Evolutionary conservation across 371 early-diverging fungal genomes (phyloP).

Genomic region (Mucor plumbeus): DNA sequence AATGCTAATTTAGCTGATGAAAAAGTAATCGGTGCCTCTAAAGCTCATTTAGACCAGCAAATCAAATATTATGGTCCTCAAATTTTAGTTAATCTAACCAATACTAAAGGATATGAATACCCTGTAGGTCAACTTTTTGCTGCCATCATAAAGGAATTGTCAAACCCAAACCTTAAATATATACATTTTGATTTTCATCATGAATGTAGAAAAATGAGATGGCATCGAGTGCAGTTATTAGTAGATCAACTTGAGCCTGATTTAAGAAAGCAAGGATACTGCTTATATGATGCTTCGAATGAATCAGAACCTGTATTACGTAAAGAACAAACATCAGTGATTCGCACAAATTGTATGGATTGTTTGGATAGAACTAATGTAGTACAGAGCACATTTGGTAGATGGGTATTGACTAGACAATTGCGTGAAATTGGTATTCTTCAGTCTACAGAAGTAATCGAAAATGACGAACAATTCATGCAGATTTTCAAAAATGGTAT

Average conservation of each 20-base stretch:
- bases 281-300: constrained; percentile 16
- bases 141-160: constrained; percentile 38
- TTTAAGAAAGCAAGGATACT: constrained; percentile 62
- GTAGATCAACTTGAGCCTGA: constrained; percentile 72
- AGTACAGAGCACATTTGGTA: constrained; percentile 91
- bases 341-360: constrained; percentile 99
- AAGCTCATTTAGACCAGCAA: constrained; percentile 75
- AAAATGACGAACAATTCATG: constrained; percentile 53
- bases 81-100: constrained; percentile 88
- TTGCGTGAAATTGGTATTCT: constrained; percentile 70
- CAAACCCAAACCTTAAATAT: constrained; percentile 68
- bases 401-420: constrained; percentile 69
- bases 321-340: constrained; percentile 75
- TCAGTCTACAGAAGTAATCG: constrained; percentile 61
- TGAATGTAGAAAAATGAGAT: constrained; percentile 91
- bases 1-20: constrained; percentile 54
- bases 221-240: constrained; percentile 77
- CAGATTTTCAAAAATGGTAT: constrained; percentile 7
- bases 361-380: constrained; percentile 99
- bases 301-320: constrained; percentile 2
- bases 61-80: constrained; percentile 75
- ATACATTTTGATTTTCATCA: constrained; percentile 96
- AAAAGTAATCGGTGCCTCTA: constrained; percentile 56
- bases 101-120: constrained; percentile 87
- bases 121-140: constrained; percentile 80